Base-by-base conservation (phyloP, 805 yeast species). In the Metschnikowia rubicola region DNA sequence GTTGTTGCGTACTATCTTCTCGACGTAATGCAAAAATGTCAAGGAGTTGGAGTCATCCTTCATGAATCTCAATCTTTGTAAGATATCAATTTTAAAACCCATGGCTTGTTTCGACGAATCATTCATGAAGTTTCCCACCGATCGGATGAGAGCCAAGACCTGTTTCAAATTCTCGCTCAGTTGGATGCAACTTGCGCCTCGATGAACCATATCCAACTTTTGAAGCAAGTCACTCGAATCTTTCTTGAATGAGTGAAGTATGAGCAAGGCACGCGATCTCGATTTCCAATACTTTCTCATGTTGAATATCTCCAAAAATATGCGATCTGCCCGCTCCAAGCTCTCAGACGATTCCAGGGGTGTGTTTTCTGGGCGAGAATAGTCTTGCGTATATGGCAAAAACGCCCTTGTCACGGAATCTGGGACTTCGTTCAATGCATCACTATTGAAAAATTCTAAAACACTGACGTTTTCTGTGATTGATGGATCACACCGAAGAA, bases 101-200 rank as follows among this genome's bases (percentile, higher is more conserved):
- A 80, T 78, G 1, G 97, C 98, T 63, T 90, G 96, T 58, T 90
- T 91, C 2, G 88, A 75, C n/a, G 81, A 73, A 59, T 90, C 96
- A 63, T 95, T 94, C 99, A 94, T 94, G 64, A 84, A 92, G 64
- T 94, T 94, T 49, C 99, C 99, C 42, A 94, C 94, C 4, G 91
- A 84, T 53, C 91, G 72, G 51, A 94, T 92, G 39, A 94, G 81
- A 47, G 88, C 90, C 59, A 95, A 78, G 12, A 94, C 82, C 46
- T 80, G 78, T 51, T 82, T 79, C 60, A 95, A 74, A 43, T 81
- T 80, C 13, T 77, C 78, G 1, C 96, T 88, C 26, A 76, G 72
- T 51, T 79, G 78, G 34, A 92, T 74, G 37, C 83, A 74, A 35
- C 77, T 78, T 36, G 84, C 81, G 0, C 97, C 97, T 19, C 73